phyloP scores from a whole-genome alignment of 2,329 filamentous ascomycete genomes.

The Cytospora chrysosperma region DNA sequence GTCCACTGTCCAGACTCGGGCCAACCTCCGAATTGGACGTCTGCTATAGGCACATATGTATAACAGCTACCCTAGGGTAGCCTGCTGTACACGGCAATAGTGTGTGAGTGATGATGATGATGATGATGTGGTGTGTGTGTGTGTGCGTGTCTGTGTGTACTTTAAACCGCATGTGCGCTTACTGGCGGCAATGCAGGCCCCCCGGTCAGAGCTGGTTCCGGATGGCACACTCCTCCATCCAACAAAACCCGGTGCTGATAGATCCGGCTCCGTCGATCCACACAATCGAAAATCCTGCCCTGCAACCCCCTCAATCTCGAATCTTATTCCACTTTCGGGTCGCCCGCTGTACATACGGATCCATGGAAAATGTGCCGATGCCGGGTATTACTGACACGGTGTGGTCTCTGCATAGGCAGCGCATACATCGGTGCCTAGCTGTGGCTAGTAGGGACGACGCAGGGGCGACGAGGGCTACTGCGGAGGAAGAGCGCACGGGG shows the following conservation, averaged over 20 bases:
- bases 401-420: neutral
- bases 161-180: neutral
- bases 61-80: no score
- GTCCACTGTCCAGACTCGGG: neutral
- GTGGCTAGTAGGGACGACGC: neutral
- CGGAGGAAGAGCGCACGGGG: neutral
- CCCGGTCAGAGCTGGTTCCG: neutral
- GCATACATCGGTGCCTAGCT: no score
- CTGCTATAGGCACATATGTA: no score
- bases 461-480: neutral
- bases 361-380: constrained; percentile 12
- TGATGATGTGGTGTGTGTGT: no score
- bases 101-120: no score
- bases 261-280: constrained; percentile 2
- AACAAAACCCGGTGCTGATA: neutral
- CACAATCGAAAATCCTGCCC: neutral
- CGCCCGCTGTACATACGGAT: constrained; percentile 3
- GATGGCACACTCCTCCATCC: neutral
- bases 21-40: neutral
- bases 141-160: accelerated
- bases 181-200: neutral
- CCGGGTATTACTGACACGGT: constrained; percentile 6
- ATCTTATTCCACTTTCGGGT: constrained; percentile 8
- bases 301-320: constrained; percentile 11
- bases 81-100: no score